Conservation (phyloP, 805 yeast species). For the Metschnikowia proteae region DNA sequence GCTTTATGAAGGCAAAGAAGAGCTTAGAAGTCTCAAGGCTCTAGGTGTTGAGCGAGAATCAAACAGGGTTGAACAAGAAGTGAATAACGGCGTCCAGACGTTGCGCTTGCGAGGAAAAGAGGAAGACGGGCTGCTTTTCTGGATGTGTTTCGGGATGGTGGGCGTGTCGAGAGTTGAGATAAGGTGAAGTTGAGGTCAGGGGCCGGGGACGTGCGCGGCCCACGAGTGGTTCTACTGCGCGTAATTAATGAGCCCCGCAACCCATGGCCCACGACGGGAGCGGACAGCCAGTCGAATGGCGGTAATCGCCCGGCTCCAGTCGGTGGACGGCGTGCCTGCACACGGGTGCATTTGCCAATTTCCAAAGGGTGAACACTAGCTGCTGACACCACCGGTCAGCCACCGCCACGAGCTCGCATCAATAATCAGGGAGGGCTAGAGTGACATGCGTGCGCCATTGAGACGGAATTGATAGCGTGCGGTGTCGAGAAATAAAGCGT, state of each 20-base stretch:
- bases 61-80: not conserved
- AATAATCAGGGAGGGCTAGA: no score
- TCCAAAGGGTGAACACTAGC: no score
- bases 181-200: slow-evolving; percentile 4
- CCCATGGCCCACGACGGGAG: not conserved
- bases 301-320: no score
- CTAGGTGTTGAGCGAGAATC: not conserved
- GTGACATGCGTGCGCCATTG: no score
- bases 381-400: no score
- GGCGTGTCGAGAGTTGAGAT: not conserved
- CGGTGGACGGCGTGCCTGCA: no score
- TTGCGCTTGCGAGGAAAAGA: not conserved
- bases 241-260: not conserved
- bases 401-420: no score
- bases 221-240: not conserved
- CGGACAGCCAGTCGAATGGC: not conserved
- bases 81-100: not conserved
- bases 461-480: no score
- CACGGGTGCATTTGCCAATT: no score
- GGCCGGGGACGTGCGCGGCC: not conserved
- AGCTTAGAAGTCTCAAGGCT: not conserved
- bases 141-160: not conserved
- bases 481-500: no score
- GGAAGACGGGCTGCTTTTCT: no score
- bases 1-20: not conserved